Conservation (phyloP, 192 early-diverging fungal species). For the Chytriomyces sp. region DNA sequence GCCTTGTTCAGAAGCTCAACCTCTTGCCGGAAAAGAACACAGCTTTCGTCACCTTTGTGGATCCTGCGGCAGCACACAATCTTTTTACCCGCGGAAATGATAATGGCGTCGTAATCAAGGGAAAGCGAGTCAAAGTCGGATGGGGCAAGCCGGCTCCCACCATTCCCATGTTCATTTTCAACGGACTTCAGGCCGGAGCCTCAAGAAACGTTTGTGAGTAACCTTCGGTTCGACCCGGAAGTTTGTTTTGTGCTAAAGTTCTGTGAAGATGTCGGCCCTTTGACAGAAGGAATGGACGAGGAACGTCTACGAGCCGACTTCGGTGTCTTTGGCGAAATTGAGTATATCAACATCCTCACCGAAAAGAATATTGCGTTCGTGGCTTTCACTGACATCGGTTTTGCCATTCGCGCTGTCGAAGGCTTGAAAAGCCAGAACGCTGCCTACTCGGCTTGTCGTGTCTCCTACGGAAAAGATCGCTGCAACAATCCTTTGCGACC, state of each 20-base stretch:
- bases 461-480: conserved; percentile 88
- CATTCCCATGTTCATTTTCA: conserved; percentile 47
- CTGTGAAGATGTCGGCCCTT: conserved; percentile 65
- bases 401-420: conserved; percentile 80
- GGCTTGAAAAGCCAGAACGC: conserved; percentile 42
- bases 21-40: conserved; percentile 77
- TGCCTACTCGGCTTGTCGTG: conserved; percentile 50
- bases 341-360: conserved; percentile 77
- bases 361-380: conserved; percentile 88
- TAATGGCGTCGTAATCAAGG: conserved; percentile 69
- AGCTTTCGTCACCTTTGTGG: conserved; percentile 84
- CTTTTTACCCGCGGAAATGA: conserved; percentile 64
- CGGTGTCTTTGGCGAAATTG: conserved; percentile 82
- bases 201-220: conserved; percentile 70
- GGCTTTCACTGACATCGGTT: conserved; percentile 76
- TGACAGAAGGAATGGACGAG: conserved; percentile 65
- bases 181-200: conserved; percentile 66
- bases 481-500: conserved; percentile 76
- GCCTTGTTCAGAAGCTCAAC: conserved; percentile 76
- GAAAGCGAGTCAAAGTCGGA: conserved; percentile 73
- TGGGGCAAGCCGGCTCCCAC: conserved; percentile 75
- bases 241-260: background rate
- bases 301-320: conserved; percentile 77
- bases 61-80: conserved; percentile 63
- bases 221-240: background rate